These are phyloP conservation scores for Yamadazyma phyllophila DNA, from an alignment of 805 yeast genomes.

Conservation along the genomic window DNA sequence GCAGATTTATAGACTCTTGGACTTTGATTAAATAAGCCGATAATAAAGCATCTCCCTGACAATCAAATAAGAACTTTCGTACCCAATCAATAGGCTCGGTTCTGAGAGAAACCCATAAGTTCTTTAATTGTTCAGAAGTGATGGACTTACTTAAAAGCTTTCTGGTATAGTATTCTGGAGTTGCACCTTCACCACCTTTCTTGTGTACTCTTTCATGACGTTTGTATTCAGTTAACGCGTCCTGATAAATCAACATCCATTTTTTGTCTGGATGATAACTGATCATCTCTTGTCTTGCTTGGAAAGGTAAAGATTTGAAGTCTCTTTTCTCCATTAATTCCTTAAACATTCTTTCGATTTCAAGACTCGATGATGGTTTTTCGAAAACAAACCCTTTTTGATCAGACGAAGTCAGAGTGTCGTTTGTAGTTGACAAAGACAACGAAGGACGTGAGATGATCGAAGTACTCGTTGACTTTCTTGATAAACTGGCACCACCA, in stretches of 20 bases:
- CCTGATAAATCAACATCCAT: constrained; percentile 90
- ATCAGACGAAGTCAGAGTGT: constrained; percentile 14
- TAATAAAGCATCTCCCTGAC: constrained; percentile 79
- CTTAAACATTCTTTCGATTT: constrained; percentile 70
- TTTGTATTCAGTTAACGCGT: constrained; percentile 72
- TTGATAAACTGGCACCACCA: constrained; percentile 14
- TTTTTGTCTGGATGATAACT: constrained; percentile 74
- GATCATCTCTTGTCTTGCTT: constrained; percentile 74
- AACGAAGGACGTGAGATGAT: constrained; percentile 28
- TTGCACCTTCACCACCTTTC: constrained; percentile 29
- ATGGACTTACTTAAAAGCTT: constrained; percentile 69
- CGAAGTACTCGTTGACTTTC: constrained; percentile 24
- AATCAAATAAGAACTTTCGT: constrained; percentile 59
- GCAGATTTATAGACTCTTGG: constrained; percentile 43
- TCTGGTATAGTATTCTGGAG: constrained; percentile 77
- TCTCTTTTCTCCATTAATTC: constrained; percentile 84
- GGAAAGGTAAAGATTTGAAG: constrained; percentile 64
- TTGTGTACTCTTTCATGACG: constrained; percentile 34
- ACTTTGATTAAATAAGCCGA: constrained; percentile 54
- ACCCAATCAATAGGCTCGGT: constrained; percentile 89
- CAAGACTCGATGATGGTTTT: constrained; percentile 63
- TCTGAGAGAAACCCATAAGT: constrained; percentile 86
- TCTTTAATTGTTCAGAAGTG: constrained; percentile 67
- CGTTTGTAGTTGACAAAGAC: constrained; percentile 16
- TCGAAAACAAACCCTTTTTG: constrained; percentile 43